phyloP scores from a whole-genome alignment of 345 rosid genomes.

The Hibiscus trionum region DNA sequence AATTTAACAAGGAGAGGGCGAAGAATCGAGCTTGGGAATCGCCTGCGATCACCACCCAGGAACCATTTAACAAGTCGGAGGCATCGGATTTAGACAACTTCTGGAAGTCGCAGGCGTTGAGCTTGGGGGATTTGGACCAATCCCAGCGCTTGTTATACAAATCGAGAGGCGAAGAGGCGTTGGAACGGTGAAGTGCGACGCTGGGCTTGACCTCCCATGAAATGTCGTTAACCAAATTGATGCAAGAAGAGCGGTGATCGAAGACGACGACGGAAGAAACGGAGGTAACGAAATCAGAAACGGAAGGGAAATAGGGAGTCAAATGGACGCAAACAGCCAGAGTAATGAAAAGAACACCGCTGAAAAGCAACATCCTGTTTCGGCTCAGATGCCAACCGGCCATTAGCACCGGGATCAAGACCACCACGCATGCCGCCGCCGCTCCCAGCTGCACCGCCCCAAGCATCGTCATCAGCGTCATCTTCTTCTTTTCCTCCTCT shows the following conservation, averaged over 20 bases:
- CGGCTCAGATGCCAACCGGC: background rate
- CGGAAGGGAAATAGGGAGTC: background rate
- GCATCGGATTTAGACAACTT: background rate
- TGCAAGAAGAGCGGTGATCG: background rate
- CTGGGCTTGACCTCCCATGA: background rate
- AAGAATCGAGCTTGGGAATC: slow-evolving; percentile 1
- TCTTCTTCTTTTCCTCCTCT: background rate
- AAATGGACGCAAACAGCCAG: background rate
- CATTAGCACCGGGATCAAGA: background rate
- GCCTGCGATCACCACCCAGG: background rate
- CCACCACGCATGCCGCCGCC: background rate
- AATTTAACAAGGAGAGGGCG: background rate
- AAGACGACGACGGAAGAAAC: background rate
- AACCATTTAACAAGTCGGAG: background rate
- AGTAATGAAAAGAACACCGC: background rate
- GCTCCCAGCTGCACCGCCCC: background rate
- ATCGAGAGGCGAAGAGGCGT: slow-evolving; percentile 24
- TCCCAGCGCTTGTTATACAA: slow-evolving; percentile 29
- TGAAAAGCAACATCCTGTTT: background rate
- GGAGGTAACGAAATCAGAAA: background rate
- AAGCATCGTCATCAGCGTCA: background rate
- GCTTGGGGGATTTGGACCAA: background rate
- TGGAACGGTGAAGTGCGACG: background rate
- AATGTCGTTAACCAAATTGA: background rate
- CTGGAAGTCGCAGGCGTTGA: background rate